Percentiles rank a stretch among this genome's conserved stretches.
Evolutionary conservation across 2,329 filamentous ascomycete species (phyloP).

Genomic region (Botrytis porri): DNA sequence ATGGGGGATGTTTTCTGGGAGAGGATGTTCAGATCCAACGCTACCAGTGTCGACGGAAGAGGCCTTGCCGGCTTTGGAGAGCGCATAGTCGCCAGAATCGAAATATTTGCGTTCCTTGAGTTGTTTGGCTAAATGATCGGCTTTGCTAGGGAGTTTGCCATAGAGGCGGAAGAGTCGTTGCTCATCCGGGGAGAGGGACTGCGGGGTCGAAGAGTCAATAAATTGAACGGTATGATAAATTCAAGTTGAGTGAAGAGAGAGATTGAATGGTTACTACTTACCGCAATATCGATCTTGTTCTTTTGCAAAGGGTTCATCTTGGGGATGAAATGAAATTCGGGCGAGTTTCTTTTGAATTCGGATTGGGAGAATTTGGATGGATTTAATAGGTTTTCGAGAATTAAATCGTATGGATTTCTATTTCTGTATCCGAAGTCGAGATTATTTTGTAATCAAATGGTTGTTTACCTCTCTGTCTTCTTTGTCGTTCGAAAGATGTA

Average conservation of each 20-base stretch:
- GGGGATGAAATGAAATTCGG: conserved; percentile 26
- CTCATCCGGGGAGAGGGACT: conserved; percentile 93
- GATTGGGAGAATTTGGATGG: neutral
- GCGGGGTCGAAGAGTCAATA: conserved; percentile 23
- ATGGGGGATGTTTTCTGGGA: conserved; percentile 93
- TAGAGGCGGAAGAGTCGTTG: conserved; percentile 96
- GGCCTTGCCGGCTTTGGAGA: conserved; percentile 96
- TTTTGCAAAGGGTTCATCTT: conserved; percentile 95
- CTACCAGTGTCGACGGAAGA: conserved; percentile 89
- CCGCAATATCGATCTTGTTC: conserved; percentile 96
- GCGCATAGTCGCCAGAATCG: conserved; percentile 92
- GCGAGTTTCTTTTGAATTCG: neutral
- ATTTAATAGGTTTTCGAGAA: neutral
- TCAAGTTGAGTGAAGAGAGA: neutral
- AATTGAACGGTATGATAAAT: conserved; percentile 6
- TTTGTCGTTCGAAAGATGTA: conserved; percentile 1
- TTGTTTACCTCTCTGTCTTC: conserved; percentile 6
- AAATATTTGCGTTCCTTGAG: conserved; percentile 99
- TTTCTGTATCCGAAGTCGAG: neutral
- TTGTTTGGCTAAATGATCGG: conserved; percentile 95
- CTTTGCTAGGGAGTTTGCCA: conserved; percentile 94
- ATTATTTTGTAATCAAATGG: neutral
- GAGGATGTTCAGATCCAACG: conserved; percentile 91
- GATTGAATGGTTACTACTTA: conserved; percentile 49
- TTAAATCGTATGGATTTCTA: neutral